A percentile compares a stretch with the other conserved stretches of the same genome.
Evolutionary conservation across 2,329 filamentous ascomycete species (phyloP).

Genomic region (Herpotrichia juniperi): DNA sequence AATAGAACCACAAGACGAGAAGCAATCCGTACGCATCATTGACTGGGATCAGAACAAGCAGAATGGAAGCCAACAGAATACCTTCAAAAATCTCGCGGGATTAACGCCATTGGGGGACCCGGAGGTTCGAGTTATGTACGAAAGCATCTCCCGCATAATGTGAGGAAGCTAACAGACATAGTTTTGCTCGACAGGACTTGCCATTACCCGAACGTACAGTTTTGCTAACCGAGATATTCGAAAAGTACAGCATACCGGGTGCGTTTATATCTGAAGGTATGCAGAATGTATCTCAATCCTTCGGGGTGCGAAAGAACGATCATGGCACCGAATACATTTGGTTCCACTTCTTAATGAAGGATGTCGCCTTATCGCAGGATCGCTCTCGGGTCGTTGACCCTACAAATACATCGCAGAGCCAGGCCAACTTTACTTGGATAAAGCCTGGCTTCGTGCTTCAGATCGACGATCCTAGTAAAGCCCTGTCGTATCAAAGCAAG

Average conservation of each 20-base stretch:
- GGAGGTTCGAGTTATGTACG: constrained; percentile 25
- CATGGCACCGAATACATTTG: constrained; percentile 25
- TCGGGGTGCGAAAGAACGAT: constrained; percentile 25
- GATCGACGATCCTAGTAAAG: constrained; percentile 11
- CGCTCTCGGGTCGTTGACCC: constrained; percentile 12
- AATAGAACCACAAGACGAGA: background rate
- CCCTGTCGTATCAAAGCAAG: constrained; percentile 7
- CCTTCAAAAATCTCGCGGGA: constrained; percentile 3
- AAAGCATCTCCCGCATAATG: background rate
- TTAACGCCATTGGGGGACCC: background rate
- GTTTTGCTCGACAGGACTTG: constrained; percentile 30
- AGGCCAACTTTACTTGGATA: constrained; percentile 31
- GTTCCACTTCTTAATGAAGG: constrained; percentile 40
- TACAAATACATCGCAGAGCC: constrained; percentile 17
- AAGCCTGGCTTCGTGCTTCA: constrained; percentile 33
- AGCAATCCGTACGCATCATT: constrained; percentile 2
- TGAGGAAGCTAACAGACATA: constrained; percentile 13
- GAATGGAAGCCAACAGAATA: constrained; percentile 12
- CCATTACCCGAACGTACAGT: constrained; percentile 14
- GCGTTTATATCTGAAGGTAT: constrained; percentile 32
- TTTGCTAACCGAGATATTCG: constrained; percentile 23
- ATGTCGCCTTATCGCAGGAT: constrained; percentile 12
- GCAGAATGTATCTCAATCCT: constrained; percentile 34
- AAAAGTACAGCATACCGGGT: constrained; percentile 26
- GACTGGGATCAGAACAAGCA: constrained; percentile 24